Evolutionary conservation across 2,329 filamentous ascomycete genomes (phyloP), one percentile per base, ranked within the genome.

Genomic region (Cladosporium halotolerans): DNA sequence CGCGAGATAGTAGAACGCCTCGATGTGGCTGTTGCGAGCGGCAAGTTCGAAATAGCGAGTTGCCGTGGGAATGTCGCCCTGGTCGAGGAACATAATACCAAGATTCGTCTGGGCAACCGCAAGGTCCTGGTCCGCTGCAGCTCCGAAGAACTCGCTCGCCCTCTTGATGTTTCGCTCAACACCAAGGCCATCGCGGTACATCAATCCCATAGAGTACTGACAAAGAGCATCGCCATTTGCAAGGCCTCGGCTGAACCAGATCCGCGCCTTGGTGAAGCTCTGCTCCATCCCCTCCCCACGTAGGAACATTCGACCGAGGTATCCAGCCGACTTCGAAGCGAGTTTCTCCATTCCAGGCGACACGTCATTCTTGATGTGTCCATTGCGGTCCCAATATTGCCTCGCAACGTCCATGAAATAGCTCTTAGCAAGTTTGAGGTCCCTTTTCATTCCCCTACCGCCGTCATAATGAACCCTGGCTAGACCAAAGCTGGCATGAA

Each of bases 401-500:
- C 84, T 83, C 0, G 88, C 85, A 4, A 96, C 85, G 52, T 84
- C 79, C 60, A 86, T 79, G 69, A 96, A 96, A 63, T 95, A 92
- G 58, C 81, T 83, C 68, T 86, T 85, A 0, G 91, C 89, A 39
- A 83, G 77, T 28, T 80, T 79, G 43, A 90, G 79, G 63, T 95
- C 87, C 16, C 83, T 80, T 49, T 86, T 83, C 40, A 95, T 75
- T 0, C 83, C 84, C 52, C 87, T 79, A 53, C 89, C 84, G 0
- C 91, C 91, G 54, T 96, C 91, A 64, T 96, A 96, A 67, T 95
- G 88, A 57, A 95, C 81, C 59, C 89, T 84, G 3, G 88, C 91
- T 0, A 96, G 75, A 57, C 88, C 91, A 63, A 91, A 90, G 0
- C 89, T 92, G 1, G 91, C 89, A 66, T 88, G 90, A 53, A 89